Percentiles rank a stretch among this genome's conserved stretches.
These are phyloP conservation scores for Saitozyma sp. DNA, from an alignment of 768 basidiomycete species.

Conservation along the genomic window DNA sequence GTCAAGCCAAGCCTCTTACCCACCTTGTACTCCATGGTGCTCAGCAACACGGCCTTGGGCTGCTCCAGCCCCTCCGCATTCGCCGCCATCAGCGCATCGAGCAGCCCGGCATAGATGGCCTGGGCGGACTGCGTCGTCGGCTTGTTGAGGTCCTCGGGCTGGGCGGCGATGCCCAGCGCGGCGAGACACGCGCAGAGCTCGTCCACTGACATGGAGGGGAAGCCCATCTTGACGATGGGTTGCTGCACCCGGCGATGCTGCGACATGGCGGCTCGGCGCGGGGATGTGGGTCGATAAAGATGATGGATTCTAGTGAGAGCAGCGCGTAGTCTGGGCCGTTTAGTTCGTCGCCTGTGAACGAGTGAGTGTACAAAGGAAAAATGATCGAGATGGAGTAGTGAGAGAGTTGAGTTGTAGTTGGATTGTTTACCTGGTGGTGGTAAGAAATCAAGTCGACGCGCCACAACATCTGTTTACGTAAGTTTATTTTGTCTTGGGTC, in stretches of 20 bases:
- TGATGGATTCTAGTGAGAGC: too few relatives aligned
- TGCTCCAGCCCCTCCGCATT: constrained; percentile 37
- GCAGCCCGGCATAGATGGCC: constrained; percentile 32
- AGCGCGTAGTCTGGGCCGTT: too few relatives aligned
- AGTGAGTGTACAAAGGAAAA: too few relatives aligned
- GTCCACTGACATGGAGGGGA: constrained; percentile 28
- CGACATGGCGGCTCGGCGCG: neutral
- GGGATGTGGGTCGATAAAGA: too few relatives aligned
- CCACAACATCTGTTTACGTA: too few relatives aligned
- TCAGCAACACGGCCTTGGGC: constrained; percentile 44
- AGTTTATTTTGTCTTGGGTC: too few relatives aligned
- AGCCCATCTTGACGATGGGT: constrained; percentile 3
- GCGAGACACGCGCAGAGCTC: constrained; percentile 37
- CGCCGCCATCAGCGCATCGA: constrained; percentile 38
- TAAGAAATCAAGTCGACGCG: too few relatives aligned
- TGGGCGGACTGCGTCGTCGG: constrained; percentile 32
- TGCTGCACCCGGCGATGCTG: neutral
- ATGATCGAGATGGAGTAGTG: too few relatives aligned
- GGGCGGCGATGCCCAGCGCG: constrained; percentile 33
- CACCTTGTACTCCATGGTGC: constrained; percentile 50
- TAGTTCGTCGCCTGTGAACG: too few relatives aligned
- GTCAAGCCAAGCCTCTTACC: constrained; percentile 3
- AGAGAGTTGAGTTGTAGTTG: too few relatives aligned
- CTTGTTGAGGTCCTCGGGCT: constrained; percentile 33
- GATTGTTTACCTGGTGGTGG: too few relatives aligned